Base-by-base conservation (phyloP, 2,329 filamentous ascomycete genomes). In the Aspergillus calidoustus region DNA sequence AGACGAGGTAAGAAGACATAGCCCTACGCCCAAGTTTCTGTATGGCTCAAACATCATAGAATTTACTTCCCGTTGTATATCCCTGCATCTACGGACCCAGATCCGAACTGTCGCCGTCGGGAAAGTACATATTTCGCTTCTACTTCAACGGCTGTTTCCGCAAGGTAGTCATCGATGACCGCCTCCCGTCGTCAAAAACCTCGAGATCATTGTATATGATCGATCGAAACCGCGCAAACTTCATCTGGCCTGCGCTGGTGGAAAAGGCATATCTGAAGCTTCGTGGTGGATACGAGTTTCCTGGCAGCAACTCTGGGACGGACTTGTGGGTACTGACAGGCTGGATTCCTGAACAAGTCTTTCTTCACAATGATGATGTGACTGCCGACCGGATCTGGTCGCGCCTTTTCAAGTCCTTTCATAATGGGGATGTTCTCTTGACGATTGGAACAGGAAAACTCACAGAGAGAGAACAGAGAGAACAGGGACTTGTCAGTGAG, bases 231-330 rank as follows among this genome's bases (percentile, higher is more conserved):
- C 93, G 97, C 66, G 90, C 91, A 4, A 83, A 80, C n/a, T 82
- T 96, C 15, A 79, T 98, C 15, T 98, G 94, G 93, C 95, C 95
- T 6, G 93, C 94, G 2, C 82, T 99, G 4, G 81, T 98, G 17
- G 95, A 99, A 74, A 99, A 99, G 74, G 95, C 95, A 0, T 99
- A 99, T 69, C 82, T 99, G 1, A 99, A 98, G 80, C 87, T 98
- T 11, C 87, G 94, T 59, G 95, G 95, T 30, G 95, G 95, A 38
- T 99, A 99, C 74, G 93, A 99, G 72, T 99, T 99, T 67, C 94
- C 95, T 0, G 95, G 95, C 7, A 98, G 95, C 72, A 98, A 98
- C 75, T 98, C 94, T 0, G 93, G 92, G 11, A 98, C 94, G 2
- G 95, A 99, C 76, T 80, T 99, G 4, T 96, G 92, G 87, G 90